Base-by-base conservation (phyloP, 371 early-diverging fungal species). In the Vairimorpha ceranae region DNA sequence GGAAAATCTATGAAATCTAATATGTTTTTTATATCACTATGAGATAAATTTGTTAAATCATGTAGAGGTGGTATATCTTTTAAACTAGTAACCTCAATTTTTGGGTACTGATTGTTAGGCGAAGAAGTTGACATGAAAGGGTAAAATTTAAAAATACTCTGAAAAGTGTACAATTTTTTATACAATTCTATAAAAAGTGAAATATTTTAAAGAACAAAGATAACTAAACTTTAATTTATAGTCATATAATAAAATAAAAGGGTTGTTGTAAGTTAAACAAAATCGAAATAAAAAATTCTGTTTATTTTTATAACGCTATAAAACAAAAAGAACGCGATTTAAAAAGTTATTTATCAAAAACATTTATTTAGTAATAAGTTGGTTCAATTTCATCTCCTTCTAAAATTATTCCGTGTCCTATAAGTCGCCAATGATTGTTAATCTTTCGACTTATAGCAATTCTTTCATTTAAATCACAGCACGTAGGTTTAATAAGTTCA, bases 401-500 rank as follows among this genome's bases (percentile, higher is more conserved):
- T 45, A 35, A 29, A 23, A 81, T 69, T 19, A 36, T 41, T 25
- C 81, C 84, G 58, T 80, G 74, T 51, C 84, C 84, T 45, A 84
- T 80, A 17, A 84, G 67, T 38, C 84, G 61, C 99, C 99, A 99
- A 85, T 96, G 94, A 86, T 92, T 92, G 74, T 93, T 93, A 76
- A 98, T 93, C 86, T 95, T 91, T 83, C 96, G 87, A 72, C 92
- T 91, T 67, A 98, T 86, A 7, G 98, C 94, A 74, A 99, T 91
- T 87, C 92, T 94, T 82, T 97, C 97, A 71, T 91, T 93, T 58
- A 92, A 86, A 82, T 96, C 95, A 51, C 95, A 93, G 86, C 99
- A 99, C 27, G 93, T 90, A 17, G 97, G 95, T 71, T 89, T 89
- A 36, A 89, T 91, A 67, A 99, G 87, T 21, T 89, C 86, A 81